phyloP scores from a whole-genome alignment of 2,329 filamentous ascomycete species.

The Fusarium pininemorale region DNA sequence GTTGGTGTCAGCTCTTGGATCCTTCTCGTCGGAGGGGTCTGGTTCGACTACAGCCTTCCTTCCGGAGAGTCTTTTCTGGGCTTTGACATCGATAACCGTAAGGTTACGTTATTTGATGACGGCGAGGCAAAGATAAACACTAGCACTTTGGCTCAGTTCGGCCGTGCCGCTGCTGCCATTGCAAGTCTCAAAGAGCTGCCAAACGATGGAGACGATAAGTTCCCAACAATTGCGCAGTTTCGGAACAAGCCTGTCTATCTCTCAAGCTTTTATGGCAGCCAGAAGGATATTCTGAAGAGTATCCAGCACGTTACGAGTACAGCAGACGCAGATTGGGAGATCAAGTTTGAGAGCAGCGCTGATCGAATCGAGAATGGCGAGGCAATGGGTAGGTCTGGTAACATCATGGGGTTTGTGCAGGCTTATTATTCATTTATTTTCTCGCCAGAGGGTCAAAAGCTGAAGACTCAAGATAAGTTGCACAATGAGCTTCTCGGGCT shows the following conservation, averaged over 20 bases:
- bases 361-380: conserved; percentile 41
- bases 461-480: neutral
- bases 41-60: conserved; percentile 17
- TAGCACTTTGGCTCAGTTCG: conserved; percentile 2
- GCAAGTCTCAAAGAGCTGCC: neutral
- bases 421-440: conserved; percentile 2
- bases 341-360: conserved; percentile 57
- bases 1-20: conserved; percentile 15
- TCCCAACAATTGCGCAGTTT: conserved; percentile 49
- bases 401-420: neutral
- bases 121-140: conserved; percentile 3
- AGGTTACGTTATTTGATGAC: conserved; percentile 32
- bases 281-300: conserved; percentile 72
- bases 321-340: conserved; percentile 67
- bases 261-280: conserved; percentile 65
- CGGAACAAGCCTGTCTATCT: conserved; percentile 61
- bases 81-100: conserved; percentile 57
- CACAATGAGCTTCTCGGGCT: neutral
- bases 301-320: conserved; percentile 66
- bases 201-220: neutral
- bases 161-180: neutral
- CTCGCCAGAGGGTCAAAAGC: neutral
- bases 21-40: conserved; percentile 7
- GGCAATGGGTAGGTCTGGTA: neutral
- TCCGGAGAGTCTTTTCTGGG: conserved; percentile 43